Percentiles rank a stretch among this genome's conserved stretches.
phyloP scores from a whole-genome alignment of 2,329 filamentous ascomycete genomes.

The Mollisia scopiformis region DNA sequence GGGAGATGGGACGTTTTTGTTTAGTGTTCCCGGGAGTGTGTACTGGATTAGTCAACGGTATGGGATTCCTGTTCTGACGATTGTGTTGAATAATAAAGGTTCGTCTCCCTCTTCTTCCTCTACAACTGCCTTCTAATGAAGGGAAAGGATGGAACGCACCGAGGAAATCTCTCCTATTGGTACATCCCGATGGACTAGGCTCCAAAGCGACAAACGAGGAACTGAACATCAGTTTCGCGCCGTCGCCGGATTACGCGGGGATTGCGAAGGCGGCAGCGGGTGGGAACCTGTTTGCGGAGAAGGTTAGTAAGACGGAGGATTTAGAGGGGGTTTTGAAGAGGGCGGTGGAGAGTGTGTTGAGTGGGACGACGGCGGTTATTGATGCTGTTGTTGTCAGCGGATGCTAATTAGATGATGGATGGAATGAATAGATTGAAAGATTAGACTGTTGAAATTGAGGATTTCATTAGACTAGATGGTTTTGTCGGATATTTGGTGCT shows the following conservation, averaged over 20 bases:
- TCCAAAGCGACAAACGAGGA: constrained; percentile 64
- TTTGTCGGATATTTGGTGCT: no score
- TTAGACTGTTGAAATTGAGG: neutral
- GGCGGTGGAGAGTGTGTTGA: constrained; percentile 60
- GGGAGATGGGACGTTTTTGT: constrained; percentile 69
- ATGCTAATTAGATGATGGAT: constrained; percentile 21
- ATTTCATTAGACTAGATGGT: no score
- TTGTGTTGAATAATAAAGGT: constrained; percentile 70
- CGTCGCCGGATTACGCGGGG: constrained; percentile 67
- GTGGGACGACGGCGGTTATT: constrained; percentile 61
- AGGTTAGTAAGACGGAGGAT: constrained; percentile 58
- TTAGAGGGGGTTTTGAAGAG: constrained; percentile 55
- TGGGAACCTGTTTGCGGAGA: constrained; percentile 62
- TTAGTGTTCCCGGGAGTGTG: constrained; percentile 65
- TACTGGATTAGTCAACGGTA: constrained; percentile 72
- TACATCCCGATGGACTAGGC: constrained; percentile 66
- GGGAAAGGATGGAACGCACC: constrained; percentile 67
- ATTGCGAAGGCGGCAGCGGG: constrained; percentile 69
- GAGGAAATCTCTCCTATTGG: constrained; percentile 60
- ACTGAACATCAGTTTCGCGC: constrained; percentile 67
- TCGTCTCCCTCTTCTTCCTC: no score
- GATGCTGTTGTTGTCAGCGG: constrained; percentile 44
- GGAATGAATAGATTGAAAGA: neutral
- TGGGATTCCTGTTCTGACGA: constrained; percentile 66
- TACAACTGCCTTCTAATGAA: neutral